Evolutionary conservation across 1,139 yeast genomes (phyloP).

Genomic region (Magnusiomyces clavatus): DNA sequence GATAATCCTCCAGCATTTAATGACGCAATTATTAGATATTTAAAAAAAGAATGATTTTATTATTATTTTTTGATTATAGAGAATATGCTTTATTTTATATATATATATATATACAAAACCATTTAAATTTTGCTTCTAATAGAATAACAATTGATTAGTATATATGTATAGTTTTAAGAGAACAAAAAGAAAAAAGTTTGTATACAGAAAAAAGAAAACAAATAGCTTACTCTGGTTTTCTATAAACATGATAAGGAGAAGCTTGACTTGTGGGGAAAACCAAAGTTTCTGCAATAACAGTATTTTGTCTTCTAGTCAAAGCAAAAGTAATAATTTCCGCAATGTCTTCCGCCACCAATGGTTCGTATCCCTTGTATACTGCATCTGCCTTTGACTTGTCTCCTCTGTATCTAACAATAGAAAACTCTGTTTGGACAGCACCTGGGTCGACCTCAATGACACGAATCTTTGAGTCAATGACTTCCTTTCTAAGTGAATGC

Average conservation of each 20-base stretch:
- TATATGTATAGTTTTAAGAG: background rate
- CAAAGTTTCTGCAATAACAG: conserved; percentile 71
- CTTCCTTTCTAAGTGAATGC: conserved; percentile 68
- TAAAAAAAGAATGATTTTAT: background rate
- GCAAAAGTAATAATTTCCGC: conserved; percentile 76
- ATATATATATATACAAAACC: background rate
- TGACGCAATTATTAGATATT: conserved; percentile 2
- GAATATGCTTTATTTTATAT: background rate
- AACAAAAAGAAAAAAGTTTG: background rate
- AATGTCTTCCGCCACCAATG: conserved; percentile 67
- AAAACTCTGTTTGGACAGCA: conserved; percentile 81
- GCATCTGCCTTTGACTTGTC: conserved; percentile 60
- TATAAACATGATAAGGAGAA: conserved; percentile 53
- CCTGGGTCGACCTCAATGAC: conserved; percentile 86
- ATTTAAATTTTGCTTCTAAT: no score
- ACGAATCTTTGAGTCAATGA: conserved; percentile 62
- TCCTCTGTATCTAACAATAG: conserved; percentile 67
- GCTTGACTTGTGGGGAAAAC: conserved; percentile 78
- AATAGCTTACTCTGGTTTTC: conserved; percentile 19
- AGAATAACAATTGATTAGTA: background rate
- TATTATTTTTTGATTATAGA: no score
- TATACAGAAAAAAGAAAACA: background rate
- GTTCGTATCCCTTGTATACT: conserved; percentile 66
- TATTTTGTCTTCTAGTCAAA: conserved; percentile 56
- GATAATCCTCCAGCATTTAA: conserved; percentile 59